Base-by-base conservation (phyloP, 768 basidiomycete species). In the Amanita fuliginea region DNA sequence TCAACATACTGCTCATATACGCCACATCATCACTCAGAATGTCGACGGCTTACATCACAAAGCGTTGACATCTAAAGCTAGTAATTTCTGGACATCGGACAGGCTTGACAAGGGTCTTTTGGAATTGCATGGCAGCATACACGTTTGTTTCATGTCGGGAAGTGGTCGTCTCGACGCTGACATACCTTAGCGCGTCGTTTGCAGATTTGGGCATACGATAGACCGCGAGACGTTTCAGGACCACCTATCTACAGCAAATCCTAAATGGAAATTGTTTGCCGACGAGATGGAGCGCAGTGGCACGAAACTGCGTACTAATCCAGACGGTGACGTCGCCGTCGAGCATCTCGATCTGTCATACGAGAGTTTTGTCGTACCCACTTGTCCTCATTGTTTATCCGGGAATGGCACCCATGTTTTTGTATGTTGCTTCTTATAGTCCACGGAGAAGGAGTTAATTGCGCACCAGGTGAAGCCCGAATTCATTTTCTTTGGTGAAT, bases 1-100 rank as follows among this genome's bases (percentile, higher is more conserved):
- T 42, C 84, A 89, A 58, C 71, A 88, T 55, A 65, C 83, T 7
- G 76, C 74, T 2, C 64, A 80, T 46, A 69, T 87, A 16, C 64
- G 73, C 18, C 67, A 69, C 22, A 62, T 93, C 28, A 80, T 97
- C 53, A 98, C 95, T 0, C 86, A 84, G 72, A 88, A 88, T 56
- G 94, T 98, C n/a, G 95, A 98, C 59, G 93, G 92, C 2, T 76
- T 98, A 5, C 94, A 97, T 59, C 81, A 81, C 46, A 90, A 88
- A 65, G 87, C 90, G 6, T 64, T 86, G 16, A 50, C 64, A 66
- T 56, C 59, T 43, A 54, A 63, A 18, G 59, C 63, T 6, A 47
- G 54, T 18, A 30, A 50, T 28, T 41, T 55, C 35, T 60, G 71
- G 75, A 52, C 67, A 63, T 66, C 65, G 60, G 53, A 65, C 61